Base-by-base conservation (phyloP, 352 stramenopile genomes). In the Saprolegnia diclina region DNA sequence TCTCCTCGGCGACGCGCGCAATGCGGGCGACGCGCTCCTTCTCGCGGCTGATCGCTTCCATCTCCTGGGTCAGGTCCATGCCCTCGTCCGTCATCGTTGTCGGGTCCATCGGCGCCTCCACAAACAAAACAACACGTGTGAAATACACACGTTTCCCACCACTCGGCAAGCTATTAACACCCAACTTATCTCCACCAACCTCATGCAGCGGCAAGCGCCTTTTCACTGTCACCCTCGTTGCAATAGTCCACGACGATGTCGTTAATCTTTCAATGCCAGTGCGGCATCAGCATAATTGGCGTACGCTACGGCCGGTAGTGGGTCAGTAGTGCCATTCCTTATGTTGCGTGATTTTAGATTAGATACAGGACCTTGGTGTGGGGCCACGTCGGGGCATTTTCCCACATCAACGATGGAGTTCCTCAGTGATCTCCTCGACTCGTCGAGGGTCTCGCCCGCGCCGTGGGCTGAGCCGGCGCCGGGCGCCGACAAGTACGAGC, bases 21-120 rank as follows among this genome's bases (percentile, higher is more conserved):
- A 92, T 91, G 21, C 70, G 71, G 40, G 86, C 87, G 54, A 95
- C 77, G n/a, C 82, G 82, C 64, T 88, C 82, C 53, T 69, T 69
- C n/a, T 69, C 63, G 38, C 63, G 63, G 53, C 63, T 69, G 53
- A 69, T 69, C 21, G 53, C 63, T 37, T 69, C 63, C 63, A 69
- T 69, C 29, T 69, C 42, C 48, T 21, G 26, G 16, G 44, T 69
- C 53, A 63, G 37, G 21, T 69, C 62, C 62, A 67, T 67, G 26
- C 55, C 21, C 35, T 45, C 21, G 5, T 29, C 11, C 35, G n/a
- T 21, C 6, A 5, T 11, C 56, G 56, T 45, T 5, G 13, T 55
- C 22, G 42, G 13, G 13, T 65, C 32, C 32, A 56, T 63, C 40
- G 55, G 22, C 22, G 29, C n/a, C 18, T 22, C 40, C 29, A 35